Evolutionary conservation across 2,329 filamentous ascomycete genomes (phyloP).

Genomic region (Penicillium sp.): DNA sequence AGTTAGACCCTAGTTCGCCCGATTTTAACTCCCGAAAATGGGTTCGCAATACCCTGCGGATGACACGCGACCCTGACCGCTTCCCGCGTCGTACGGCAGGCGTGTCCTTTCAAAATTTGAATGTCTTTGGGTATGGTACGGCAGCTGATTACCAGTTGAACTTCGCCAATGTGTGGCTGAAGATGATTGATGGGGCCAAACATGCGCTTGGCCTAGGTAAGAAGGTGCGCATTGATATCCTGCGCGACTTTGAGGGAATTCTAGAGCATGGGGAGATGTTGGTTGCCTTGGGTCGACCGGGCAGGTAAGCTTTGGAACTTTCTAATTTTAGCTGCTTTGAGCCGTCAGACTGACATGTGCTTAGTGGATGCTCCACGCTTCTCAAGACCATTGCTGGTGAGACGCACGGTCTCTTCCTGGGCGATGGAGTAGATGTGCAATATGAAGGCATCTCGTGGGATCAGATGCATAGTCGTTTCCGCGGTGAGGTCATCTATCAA

Average conservation of each 20-base stretch:
- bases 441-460: slow-evolving; percentile 67
- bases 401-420: slow-evolving; percentile 75
- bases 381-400: slow-evolving; percentile 83
- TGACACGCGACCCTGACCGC: slow-evolving; percentile 32
- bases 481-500: slow-evolving; percentile 84
- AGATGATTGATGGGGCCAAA: slow-evolving; percentile 31
- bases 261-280: slow-evolving; percentile 58
- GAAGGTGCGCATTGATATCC: slow-evolving; percentile 55
- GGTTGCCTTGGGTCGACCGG: slow-evolving; percentile 53
- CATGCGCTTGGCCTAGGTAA: slow-evolving; percentile 32
- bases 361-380: slow-evolving; percentile 70
- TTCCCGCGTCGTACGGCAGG: slow-evolving; percentile 38
- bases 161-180: slow-evolving; percentile 45
- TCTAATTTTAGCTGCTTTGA: background rate
- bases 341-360: background rate
- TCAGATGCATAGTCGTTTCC: slow-evolving; percentile 73
- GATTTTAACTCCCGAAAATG: slow-evolving; percentile 47
- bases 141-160: slow-evolving; percentile 47
- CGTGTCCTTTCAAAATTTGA: slow-evolving; percentile 46
- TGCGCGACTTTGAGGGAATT: slow-evolving; percentile 63
- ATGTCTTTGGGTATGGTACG: slow-evolving; percentile 45
- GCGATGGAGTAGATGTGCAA: slow-evolving; percentile 71
- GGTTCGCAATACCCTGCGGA: slow-evolving; percentile 43
- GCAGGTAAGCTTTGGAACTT: slow-evolving; percentile 31
- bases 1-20: slow-evolving; percentile 44